Conservation (phyloP, 805 yeast species). For the Saccharomycopsis sp. region DNA sequence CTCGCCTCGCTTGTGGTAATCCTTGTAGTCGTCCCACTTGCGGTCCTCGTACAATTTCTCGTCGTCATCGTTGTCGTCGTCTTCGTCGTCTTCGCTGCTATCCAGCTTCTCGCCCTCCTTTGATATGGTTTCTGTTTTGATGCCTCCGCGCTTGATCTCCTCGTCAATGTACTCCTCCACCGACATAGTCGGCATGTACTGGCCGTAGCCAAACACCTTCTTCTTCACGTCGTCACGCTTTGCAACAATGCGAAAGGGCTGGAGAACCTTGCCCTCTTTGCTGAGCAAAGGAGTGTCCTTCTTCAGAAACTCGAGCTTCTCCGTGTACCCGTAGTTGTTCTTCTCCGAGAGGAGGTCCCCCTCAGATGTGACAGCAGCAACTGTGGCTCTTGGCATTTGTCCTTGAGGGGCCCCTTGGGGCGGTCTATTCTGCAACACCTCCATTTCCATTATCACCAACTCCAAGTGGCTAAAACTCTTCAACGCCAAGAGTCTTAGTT, state of each 20-base stretch:
- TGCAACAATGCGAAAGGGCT: conserved; percentile 74
- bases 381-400: not conserved
- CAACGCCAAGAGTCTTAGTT: conserved; percentile 43
- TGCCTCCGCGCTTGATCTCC: conserved; percentile 79
- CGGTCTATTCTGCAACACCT: conserved; percentile 46
- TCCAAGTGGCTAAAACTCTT: conserved; percentile 51
- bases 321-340: conserved; percentile 47
- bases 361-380: conserved; percentile 22
- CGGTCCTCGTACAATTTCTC: conserved; percentile 62
- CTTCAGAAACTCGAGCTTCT: conserved; percentile 45
- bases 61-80: conserved; percentile 54
- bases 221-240: conserved; percentile 46
- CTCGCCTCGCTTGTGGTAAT: conserved; percentile 75
- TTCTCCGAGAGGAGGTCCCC: conserved; percentile 20
- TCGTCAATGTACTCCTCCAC: conserved; percentile 86
- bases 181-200: conserved; percentile 85
- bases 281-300: conserved; percentile 42
- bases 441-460: conserved; percentile 52
- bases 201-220: conserved; percentile 86
- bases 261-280: conserved; percentile 65
- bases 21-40: conserved; percentile 91
- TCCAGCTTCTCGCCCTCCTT: conserved; percentile 34
- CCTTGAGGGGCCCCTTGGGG: not conserved
- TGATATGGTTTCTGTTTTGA: conserved; percentile 33
- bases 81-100: conserved; percentile 29